Evolutionary conservation across 2,329 filamentous ascomycete genomes (phyloP).

Genomic region (Acarospora socialis): DNA sequence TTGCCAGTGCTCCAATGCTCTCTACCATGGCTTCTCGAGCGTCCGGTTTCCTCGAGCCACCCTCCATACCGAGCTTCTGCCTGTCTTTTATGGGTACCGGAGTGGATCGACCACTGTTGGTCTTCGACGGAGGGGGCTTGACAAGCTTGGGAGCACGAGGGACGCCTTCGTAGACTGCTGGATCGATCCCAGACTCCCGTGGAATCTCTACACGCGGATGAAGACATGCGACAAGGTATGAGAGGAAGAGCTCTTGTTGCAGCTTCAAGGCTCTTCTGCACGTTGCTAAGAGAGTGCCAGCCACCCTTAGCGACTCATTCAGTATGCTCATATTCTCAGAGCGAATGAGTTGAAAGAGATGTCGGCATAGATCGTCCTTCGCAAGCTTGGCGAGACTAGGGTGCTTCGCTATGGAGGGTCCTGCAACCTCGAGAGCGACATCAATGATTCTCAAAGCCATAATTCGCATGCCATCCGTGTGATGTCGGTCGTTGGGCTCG

Average conservation of each 20-base stretch:
- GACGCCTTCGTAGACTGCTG: constrained; percentile 80
- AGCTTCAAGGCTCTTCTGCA: constrained; percentile 84
- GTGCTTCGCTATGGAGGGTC: constrained; percentile 85
- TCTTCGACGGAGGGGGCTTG: constrained; percentile 62
- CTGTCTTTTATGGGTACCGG: constrained; percentile 86
- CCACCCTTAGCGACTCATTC: constrained; percentile 82
- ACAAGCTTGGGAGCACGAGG: constrained; percentile 80
- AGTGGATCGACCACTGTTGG: constrained; percentile 67
- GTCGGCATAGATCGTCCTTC: constrained; percentile 82
- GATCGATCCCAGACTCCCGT: constrained; percentile 76
- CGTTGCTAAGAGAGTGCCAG: constrained; percentile 78
- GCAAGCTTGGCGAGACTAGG: constrained; percentile 76
- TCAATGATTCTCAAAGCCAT: constrained; percentile 97
- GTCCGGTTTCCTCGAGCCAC: constrained; percentile 81
- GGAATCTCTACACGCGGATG: constrained; percentile 93
- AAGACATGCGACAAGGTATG: constrained; percentile 84
- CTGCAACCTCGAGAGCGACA: constrained; percentile 89
- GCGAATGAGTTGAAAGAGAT: constrained; percentile 88
- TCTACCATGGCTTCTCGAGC: constrained; percentile 97
- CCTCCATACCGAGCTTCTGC: constrained; percentile 83
- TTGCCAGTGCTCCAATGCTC: constrained; percentile 76
- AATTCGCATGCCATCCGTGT: constrained; percentile 88
- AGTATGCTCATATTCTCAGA: constrained; percentile 94
- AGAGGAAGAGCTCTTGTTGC: constrained; percentile 90
- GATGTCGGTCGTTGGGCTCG: constrained; percentile 81